Conservation (phyloP, 305 asterid species). For the Solanum hybrid region DNA sequence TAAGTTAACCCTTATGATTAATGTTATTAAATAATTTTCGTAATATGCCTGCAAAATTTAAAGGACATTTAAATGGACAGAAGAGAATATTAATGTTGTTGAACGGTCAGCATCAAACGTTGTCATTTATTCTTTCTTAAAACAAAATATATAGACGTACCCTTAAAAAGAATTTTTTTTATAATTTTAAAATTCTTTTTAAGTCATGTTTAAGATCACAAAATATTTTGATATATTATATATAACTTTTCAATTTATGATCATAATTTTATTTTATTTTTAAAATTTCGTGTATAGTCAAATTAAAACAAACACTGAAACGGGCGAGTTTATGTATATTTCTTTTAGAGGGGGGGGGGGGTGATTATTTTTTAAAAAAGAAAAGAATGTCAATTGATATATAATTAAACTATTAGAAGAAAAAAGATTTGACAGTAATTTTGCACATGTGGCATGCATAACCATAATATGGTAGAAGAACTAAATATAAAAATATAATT, state of each 20-base stretch:
- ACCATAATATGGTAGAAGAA: background rate
- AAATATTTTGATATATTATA: background rate
- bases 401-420: background rate
- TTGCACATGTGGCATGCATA: background rate
- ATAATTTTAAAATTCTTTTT: too few species aligned
- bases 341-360: background rate
- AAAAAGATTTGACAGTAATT: background rate
- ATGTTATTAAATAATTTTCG: background rate
- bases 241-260: background rate
- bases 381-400: background rate
- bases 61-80: background rate
- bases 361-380: too few species aligned
- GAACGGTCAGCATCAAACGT: background rate
- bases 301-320: background rate
- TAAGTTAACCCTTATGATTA: background rate
- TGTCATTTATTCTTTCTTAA: background rate
- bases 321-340: background rate
- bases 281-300: background rate
- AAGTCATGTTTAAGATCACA: background rate
- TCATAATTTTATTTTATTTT: background rate
- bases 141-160: background rate
- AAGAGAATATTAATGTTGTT: background rate
- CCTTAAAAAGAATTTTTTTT: too few species aligned
- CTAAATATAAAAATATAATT: background rate
- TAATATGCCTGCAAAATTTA: background rate